Evolutionary conservation across 306 rosid species (phyloP).

Genomic region (Inga laurina): DNA sequence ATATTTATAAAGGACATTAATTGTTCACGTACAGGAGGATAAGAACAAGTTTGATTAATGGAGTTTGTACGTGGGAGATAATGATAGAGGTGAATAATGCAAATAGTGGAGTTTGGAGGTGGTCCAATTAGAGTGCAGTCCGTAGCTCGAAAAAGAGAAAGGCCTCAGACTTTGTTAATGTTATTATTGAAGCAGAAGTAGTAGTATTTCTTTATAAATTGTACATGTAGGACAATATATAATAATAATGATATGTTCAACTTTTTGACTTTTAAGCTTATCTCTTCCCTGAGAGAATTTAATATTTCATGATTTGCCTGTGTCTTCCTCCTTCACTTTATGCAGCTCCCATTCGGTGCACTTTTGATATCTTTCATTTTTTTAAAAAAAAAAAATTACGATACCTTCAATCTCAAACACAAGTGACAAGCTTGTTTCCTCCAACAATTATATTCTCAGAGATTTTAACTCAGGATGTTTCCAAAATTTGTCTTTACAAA

Average conservation of each 20-base stretch:
- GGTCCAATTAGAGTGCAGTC: neutral
- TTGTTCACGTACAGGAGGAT: too few species aligned
- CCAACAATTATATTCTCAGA: neutral
- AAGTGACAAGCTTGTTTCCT: neutral
- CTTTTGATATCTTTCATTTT: neutral
- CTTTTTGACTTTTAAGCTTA: neutral
- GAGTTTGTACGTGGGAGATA: neutral
- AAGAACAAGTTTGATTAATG: too few species aligned
- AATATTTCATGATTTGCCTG: neutral
- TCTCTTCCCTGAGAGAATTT: neutral
- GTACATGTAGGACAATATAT: neutral
- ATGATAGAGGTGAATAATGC: slow-evolving; percentile 11
- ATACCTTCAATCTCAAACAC: neutral
- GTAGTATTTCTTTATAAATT: neutral
- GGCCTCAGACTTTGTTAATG: neutral
- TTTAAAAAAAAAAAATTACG: neutral
- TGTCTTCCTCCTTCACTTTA: neutral
- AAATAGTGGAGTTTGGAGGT: slow-evolving; percentile 14
- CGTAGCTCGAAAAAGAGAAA: neutral
- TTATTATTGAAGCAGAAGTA: neutral
- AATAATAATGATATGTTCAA: neutral
- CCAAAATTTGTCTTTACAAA: neutral
- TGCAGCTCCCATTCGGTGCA: neutral
- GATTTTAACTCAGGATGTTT: neutral
- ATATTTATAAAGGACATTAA: too few species aligned